Evolutionary conservation across 306 rosid genomes (phyloP), one percentile per base, ranked within the genome.

Genomic region (Pachyrhizus erosus): DNA sequence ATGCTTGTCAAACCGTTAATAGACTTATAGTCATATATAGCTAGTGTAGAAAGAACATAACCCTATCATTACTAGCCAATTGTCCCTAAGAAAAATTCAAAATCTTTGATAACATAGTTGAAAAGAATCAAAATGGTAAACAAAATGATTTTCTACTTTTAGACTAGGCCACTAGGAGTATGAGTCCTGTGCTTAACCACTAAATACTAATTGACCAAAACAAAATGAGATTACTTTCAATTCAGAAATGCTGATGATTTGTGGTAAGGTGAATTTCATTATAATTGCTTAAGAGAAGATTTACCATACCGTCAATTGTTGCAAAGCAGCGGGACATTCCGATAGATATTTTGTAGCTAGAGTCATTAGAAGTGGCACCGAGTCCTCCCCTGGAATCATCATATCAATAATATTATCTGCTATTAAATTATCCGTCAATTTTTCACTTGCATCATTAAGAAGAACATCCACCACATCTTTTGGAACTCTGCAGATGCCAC

Each of bases 341-440:
- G 99, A 93, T 48, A 96, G 87, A 82, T 84, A 96, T 79, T 93
- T 96, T 21, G 90, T 85, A 76, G 98, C 94, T 52, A 96, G 88
- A 76, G 99, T 90, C 87, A 96, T 91, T 46, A 96, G 97, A 88
- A 93, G 86, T 14, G 99, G 99, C 46, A 96, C 99, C 1, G 99
- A 96, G 77, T 96, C 99, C 86, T 96, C 99, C 34, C 99, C 99
- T 17, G 99, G 99, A 82, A 96, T 96, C 99, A 96, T 93, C 99
- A 96, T 96, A 76, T 93, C 99, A 65, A 96, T 96, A 87, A 91
- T 89, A 83, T 96, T 96, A 80, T 84, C 97, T 72, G 99, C 97
- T 88, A 96, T 93, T 57, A 93, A 88, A 77, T 93, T 89, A 62
- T 89, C 94, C 4, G 93, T 93, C 49, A 93, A 84, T 77, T 80